These are phyloP conservation scores for Neurospora sp. DNA, from an alignment of 2,329 filamentous ascomycete genomes.

Conservation along the genomic window DNA sequence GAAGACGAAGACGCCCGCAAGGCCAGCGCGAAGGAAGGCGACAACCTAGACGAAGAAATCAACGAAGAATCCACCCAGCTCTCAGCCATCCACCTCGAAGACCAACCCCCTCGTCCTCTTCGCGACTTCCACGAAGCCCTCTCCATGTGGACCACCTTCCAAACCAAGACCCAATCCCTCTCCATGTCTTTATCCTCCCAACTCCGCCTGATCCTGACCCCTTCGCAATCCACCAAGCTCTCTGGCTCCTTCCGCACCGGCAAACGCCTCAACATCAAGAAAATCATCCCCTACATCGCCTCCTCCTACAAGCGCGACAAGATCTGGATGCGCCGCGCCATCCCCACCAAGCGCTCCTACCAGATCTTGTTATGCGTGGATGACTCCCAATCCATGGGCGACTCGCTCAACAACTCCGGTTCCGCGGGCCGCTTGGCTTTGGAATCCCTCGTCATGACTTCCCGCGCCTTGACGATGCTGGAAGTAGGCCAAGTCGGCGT, in stretches of 20 bases:
- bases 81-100: constrained; percentile 60
- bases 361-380: constrained; percentile 97
- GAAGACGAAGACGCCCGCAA: constrained; percentile 28
- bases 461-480: constrained; percentile 78
- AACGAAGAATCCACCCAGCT: constrained; percentile 52
- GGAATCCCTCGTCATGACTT: constrained; percentile 87
- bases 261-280: constrained; percentile 97
- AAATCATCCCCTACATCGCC: constrained; percentile 98
- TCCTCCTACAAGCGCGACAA: constrained; percentile 98
- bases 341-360: constrained; percentile 89
- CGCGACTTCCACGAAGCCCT: constrained; percentile 49
- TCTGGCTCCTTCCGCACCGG: constrained; percentile 94
- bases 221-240: constrained; percentile 90
- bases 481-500: constrained; percentile 92
- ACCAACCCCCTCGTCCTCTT: constrained; percentile 30
- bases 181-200: constrained; percentile 88
- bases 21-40: constrained; percentile 30
- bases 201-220: constrained; percentile 87
- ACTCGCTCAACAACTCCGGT: constrained; percentile 28
- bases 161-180: constrained; percentile 72
- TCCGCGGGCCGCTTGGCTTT: constrained; percentile 73
- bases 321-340: constrained; percentile 94
- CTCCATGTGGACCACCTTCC: constrained; percentile 75
- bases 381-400: constrained; percentile 89
- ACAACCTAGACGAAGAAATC: constrained; percentile 34